Evolutionary conservation across 331 rosid genomes (phyloP).

Genomic region (Stylosanthes scabra): DNA sequence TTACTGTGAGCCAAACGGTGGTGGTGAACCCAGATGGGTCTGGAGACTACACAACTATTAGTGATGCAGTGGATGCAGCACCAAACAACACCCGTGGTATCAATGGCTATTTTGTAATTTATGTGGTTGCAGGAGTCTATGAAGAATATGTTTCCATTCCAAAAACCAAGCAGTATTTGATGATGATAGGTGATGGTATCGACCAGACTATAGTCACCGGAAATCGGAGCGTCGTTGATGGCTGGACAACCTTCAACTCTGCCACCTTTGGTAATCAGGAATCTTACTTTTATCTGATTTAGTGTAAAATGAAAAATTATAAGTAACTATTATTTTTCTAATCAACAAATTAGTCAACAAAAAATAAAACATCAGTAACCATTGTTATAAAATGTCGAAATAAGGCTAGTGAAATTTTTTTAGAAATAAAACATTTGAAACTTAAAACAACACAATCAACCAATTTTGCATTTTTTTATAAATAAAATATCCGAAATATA

Average conservation of each 20-base stretch:
- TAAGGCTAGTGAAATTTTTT: too few species aligned
- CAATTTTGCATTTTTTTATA: too few species aligned
- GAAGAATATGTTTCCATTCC: conserved; percentile 49
- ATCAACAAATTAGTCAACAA: too few species aligned
- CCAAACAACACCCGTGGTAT: conserved; percentile 32
- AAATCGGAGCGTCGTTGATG: conserved; percentile 37
- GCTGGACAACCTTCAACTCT: conserved; percentile 47
- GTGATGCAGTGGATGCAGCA: conserved; percentile 48
- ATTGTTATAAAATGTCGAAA: too few species aligned
- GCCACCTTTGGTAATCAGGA: conserved; percentile 41
- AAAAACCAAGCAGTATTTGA: conserved; percentile 39
- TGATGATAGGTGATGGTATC: conserved; percentile 56
- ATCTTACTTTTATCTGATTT: too few species aligned
- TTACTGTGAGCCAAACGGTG: conserved; percentile 30
- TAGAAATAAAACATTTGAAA: too few species aligned
- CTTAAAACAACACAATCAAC: too few species aligned
- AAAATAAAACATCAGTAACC: too few species aligned
- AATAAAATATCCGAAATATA: too few species aligned
- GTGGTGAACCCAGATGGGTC: conserved; percentile 45
- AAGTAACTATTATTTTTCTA: too few species aligned
- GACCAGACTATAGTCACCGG: conserved; percentile 48
- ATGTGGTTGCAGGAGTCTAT: conserved; percentile 42
- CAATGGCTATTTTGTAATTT: conserved; percentile 40
- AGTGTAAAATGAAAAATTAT: too few species aligned
- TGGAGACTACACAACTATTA: conserved; percentile 45